phyloP scores from a whole-genome alignment of 73 alveolate genomes.

The Stentor roeselii region DNA sequence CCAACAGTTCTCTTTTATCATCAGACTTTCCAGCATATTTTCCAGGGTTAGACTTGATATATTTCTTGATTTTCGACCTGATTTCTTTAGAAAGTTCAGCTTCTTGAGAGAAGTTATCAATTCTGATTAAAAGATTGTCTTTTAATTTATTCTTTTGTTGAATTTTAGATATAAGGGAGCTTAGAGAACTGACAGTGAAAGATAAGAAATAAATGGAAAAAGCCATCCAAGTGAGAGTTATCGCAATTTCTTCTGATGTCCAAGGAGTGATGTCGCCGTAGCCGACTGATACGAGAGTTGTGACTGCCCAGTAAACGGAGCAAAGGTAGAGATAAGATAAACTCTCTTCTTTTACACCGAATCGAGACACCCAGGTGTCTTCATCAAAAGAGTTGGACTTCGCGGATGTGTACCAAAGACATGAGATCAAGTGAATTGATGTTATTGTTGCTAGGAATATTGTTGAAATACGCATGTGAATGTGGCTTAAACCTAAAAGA shows the following conservation, averaged over 20 bases:
- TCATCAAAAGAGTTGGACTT: conserved; percentile 69
- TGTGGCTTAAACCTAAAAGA: conserved; percentile 56
- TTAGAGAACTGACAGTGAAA: conserved; percentile 61
- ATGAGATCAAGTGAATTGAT: conserved; percentile 76
- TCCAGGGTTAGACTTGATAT: neutral
- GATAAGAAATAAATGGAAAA: conserved; percentile 74
- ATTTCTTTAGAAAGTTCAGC: conserved; percentile 19
- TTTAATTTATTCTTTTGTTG: conserved; percentile 38
- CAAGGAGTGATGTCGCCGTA: conserved; percentile 71
- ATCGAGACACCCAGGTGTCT: conserved; percentile 82
- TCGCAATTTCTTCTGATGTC: conserved; percentile 44
- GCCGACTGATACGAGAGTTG: conserved; percentile 72
- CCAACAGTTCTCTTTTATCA: neutral
- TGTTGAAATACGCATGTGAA: conserved; percentile 56
- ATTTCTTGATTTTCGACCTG: neutral
- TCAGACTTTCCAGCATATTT: neutral
- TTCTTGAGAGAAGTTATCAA: conserved; percentile 29
- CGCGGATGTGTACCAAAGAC: conserved; percentile 77
- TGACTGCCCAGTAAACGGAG: conserved; percentile 70
- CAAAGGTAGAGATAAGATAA: conserved; percentile 30
- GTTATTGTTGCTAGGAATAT: conserved; percentile 56
- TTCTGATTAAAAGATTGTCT: conserved; percentile 31
- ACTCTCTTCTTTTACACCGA: conserved; percentile 40
- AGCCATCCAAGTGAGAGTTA: conserved; percentile 67
- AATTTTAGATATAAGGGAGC: conserved; percentile 39